phyloP scores from a whole-genome alignment of 176 grass and related monocot genomes.

The Lolium perenne region DNA sequence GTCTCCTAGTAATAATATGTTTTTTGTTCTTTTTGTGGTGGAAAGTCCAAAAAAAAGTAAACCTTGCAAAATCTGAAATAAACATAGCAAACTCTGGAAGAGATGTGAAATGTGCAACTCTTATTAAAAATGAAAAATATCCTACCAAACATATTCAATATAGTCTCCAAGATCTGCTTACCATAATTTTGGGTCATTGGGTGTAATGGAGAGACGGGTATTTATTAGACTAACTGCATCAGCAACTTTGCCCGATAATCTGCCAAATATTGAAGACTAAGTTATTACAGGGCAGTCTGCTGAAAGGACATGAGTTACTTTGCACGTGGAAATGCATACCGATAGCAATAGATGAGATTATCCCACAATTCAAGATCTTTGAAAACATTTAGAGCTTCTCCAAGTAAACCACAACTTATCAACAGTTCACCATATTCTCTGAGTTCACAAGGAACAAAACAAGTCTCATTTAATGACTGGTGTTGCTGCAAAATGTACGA shows the following conservation, averaged over 20 bases:
- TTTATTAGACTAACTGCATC: conserved; percentile 93
- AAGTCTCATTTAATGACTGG: conserved; percentile 30
- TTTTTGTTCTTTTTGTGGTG: neutral
- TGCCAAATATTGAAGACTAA: conserved; percentile 41
- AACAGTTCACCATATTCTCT: conserved; percentile 93
- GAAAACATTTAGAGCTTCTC: conserved; percentile 81
- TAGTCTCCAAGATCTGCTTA: conserved; percentile 38
- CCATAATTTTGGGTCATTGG: conserved; percentile 87
- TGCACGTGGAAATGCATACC: conserved; percentile 62
- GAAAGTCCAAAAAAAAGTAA: neutral
- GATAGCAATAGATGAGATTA: conserved; percentile 95
- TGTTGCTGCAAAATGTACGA: neutral
- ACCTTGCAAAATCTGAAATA: neutral
- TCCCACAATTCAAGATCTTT: conserved; percentile 98
- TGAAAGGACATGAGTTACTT: neutral
- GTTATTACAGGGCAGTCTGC: conserved; percentile 2
- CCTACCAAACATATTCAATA: neutral
- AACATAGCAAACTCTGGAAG: neutral
- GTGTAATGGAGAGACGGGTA: conserved; percentile 56
- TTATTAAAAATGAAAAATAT: neutral
- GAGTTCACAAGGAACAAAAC: conserved; percentile 38
- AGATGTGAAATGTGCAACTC: neutral
- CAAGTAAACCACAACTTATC: conserved; percentile 91
- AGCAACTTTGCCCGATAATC: conserved; percentile 76
- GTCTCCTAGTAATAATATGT: neutral